Evolutionary conservation across 73 alveolate genomes (phyloP).

Genomic region (Paramecium bursaria): DNA sequence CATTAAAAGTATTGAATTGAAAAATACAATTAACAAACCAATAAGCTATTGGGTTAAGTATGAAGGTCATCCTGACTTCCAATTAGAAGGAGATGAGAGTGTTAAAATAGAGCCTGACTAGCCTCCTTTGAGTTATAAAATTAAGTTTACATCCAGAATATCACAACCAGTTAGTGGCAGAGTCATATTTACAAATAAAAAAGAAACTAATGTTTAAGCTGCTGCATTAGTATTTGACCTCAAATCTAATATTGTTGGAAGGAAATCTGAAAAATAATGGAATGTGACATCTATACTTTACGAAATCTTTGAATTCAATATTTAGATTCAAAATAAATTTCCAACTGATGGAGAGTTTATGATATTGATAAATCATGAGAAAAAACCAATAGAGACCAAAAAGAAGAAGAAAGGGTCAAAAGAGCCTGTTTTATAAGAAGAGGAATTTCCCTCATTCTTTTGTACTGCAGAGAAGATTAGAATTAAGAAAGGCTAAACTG

Average conservation of each 20-base stretch:
- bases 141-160: slow-evolving; percentile 90
- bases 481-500: slow-evolving; percentile 81
- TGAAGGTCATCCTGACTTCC: slow-evolving; percentile 87
- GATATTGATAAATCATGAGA: slow-evolving; percentile 73
- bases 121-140: slow-evolving; percentile 91
- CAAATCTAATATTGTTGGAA: slow-evolving; percentile 90
- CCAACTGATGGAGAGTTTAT: slow-evolving; percentile 72
- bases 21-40: slow-evolving; percentile 92
- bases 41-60: slow-evolving; percentile 95
- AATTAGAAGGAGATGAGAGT: slow-evolving; percentile 80
- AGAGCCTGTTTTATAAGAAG: slow-evolving; percentile 40
- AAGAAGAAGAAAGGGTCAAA: slow-evolving; percentile 70
- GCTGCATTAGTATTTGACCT: slow-evolving; percentile 98
- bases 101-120: slow-evolving; percentile 90
- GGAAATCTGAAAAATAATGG: slow-evolving; percentile 88
- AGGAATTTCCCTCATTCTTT: slow-evolving; percentile 75
- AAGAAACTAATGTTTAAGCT: slow-evolving; percentile 95
- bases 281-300: slow-evolving; percentile 76
- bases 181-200: slow-evolving; percentile 92
- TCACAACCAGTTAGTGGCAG: slow-evolving; percentile 93
- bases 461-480: slow-evolving; percentile 76
- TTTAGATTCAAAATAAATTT: slow-evolving; percentile 59
- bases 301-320: slow-evolving; percentile 65
- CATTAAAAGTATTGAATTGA: slow-evolving; percentile 86
- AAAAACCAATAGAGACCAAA: slow-evolving; percentile 60